These are phyloP conservation scores for Juncus inflexus DNA, from an alignment of 176 grass and related monocot species.

Conservation along the genomic window DNA sequence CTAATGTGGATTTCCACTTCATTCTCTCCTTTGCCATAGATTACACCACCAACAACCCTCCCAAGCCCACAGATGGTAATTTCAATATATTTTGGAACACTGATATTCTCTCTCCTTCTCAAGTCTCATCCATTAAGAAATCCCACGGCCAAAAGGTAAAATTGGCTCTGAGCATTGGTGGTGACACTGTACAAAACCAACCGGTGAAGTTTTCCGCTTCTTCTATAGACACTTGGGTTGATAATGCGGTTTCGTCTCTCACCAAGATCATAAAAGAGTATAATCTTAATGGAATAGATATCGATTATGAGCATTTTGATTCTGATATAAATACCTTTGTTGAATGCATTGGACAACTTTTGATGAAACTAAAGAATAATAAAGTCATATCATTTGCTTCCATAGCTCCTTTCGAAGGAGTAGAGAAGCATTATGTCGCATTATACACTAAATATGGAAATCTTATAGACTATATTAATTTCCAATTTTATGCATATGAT, in stretches of 20 bases:
- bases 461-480: slow-evolving; percentile 45
- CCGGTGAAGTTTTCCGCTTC: neutral
- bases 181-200: slow-evolving; percentile 16
- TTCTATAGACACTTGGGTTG: slow-evolving; percentile 42
- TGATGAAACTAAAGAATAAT: slow-evolving; percentile 23
- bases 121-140: slow-evolving; percentile 18
- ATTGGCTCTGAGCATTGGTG: slow-evolving; percentile 42
- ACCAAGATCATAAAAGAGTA: slow-evolving; percentile 23
- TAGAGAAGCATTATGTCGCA: slow-evolving; percentile 32
- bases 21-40: slow-evolving; percentile 44
- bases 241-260: slow-evolving; percentile 21
- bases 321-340: slow-evolving; percentile 28
- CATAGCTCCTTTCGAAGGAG: slow-evolving; percentile 40
- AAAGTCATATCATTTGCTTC: slow-evolving; percentile 43
- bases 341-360: slow-evolving; percentile 39
- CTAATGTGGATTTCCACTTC: slow-evolving; percentile 42
- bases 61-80: slow-evolving; percentile 17
- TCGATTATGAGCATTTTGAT: slow-evolving; percentile 54
- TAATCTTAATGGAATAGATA: slow-evolving; percentile 37
- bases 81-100: slow-evolving; percentile 40
- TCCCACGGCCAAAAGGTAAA: neutral
- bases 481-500: slow-evolving; percentile 53
- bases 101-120: slow-evolving; percentile 16
- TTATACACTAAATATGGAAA: slow-evolving; percentile 31
- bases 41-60: neutral